Base-by-base conservation (phyloP, 441 rosid species). In the Adansonia grandidieri region DNA sequence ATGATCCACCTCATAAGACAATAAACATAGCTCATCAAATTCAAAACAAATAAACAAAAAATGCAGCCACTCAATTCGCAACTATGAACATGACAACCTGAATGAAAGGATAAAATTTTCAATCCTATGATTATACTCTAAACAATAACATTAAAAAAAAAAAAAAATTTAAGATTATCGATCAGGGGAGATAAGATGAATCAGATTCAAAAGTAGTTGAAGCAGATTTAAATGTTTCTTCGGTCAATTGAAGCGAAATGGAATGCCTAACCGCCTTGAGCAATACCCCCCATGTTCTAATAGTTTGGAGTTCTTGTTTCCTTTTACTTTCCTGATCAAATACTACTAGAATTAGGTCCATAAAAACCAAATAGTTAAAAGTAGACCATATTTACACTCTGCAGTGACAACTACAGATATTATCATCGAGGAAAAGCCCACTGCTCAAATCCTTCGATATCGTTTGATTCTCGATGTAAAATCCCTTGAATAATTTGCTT, bases 1-100 rank as follows among this genome's bases (percentile, higher is more conserved):
- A 70, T 93, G 97, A 79, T 91, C 92, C 42, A 54, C 81, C 57
- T 85, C 91, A 71, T 11, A 9, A 92, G 75, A 58, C 87, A 84
- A 13, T 86, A 78, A 63, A 63, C 47, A 63, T 15, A 32, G 19
- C 45, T 4, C n/a, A 15, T 63, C 66, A 87, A 83, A 51, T 85
- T 66, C 37, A 32, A 32, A 5, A 90, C 88, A 40, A 91, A 54
- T 54, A 53, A 32, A 32, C 3, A 32, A 32, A 32, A 32, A 32
- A 32, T 2, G 37, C 37, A 32, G 37, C 37, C 58, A 53, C 2
- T 53, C 58, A 53, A 53, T 53, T 17, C n/a, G 9, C 19, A 53
- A 32, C 37, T 32, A 32, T 32, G 37, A 32, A 32, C 37, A 32
- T 32, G 1, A 53, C 58, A 53, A 53, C 60, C 60, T 54, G 60